Conservation (phyloP, 1,284 basidiomycete species). For the Lignosus rhinocerotis region DNA sequence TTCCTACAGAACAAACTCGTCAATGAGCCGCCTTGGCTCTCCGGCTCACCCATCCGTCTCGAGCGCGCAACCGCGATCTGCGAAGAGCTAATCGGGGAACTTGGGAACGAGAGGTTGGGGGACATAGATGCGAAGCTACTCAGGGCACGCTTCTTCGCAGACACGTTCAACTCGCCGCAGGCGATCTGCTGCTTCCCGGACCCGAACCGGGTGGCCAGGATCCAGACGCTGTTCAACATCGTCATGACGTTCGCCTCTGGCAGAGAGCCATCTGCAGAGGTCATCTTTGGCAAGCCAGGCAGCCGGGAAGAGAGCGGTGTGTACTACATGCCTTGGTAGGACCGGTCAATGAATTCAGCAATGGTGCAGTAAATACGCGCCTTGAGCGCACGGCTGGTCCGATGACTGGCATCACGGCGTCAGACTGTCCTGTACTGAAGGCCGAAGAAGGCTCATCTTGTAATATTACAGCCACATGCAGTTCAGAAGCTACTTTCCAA, state of each 20-base stretch:
- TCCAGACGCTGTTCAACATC: conserved; percentile 39
- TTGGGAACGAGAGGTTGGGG: conserved; percentile 11
- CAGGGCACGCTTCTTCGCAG: conserved; percentile 33
- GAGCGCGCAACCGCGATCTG: conserved; percentile 31
- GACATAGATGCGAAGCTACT: conserved; percentile 27
- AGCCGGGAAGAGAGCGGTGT: conserved; percentile 27
- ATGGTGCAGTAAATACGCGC: no score
- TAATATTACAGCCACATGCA: not conserved
- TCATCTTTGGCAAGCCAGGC: conserved; percentile 35
- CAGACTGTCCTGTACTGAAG: not conserved
- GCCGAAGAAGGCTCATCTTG: not conserved
- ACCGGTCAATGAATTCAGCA: not conserved
- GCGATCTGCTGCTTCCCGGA: conserved; percentile 35
- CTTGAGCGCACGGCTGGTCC: not conserved
- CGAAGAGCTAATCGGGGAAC: conserved; percentile 22
- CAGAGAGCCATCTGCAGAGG: conserved; percentile 31
- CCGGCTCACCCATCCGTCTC: conserved; percentile 34
- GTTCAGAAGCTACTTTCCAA: conserved; percentile 36
- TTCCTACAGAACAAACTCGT: conserved; percentile 36
- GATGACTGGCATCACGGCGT: not conserved
- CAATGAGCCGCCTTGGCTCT: conserved; percentile 36
- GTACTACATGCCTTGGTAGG: conserved; percentile 32
- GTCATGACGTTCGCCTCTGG: conserved; percentile 35
- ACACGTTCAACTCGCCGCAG: conserved; percentile 33
- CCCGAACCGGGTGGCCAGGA: conserved; percentile 21